These are phyloP conservation scores for Cardamine resedifolia DNA, from an alignment of 345 rosid species.

Conservation along the genomic window DNA sequence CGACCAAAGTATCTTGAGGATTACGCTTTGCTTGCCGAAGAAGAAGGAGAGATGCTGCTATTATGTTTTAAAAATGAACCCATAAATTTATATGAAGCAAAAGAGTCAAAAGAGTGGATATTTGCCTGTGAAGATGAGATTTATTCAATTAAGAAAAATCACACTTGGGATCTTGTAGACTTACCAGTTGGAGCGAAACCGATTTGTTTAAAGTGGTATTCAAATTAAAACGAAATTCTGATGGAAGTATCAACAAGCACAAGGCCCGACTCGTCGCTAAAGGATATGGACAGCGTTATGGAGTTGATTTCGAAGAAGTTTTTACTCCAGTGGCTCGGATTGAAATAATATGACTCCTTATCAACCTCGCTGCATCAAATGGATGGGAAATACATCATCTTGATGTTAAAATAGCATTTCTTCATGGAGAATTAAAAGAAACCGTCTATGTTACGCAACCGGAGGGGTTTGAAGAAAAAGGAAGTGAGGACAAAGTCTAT, in stretches of 20 bases:
- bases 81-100: too few species aligned
- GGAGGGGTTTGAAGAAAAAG: too few species aligned
- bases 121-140: too few species aligned
- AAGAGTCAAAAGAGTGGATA: too few species aligned
- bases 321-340: background rate
- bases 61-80: too few species aligned
- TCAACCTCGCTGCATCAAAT: background rate
- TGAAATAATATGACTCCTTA: background rate
- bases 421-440: too few species aligned
- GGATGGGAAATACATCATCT: background rate
- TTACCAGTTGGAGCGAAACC: background rate
- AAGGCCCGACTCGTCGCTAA: background rate
- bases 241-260: background rate
- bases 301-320: background rate
- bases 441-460: too few species aligned
- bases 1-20: too few species aligned
- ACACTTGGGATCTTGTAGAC: accelerated
- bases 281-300: background rate
- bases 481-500: too few species aligned
- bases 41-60: too few species aligned
- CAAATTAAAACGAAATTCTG: background rate
- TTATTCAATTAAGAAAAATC: accelerated
- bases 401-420: background rate
- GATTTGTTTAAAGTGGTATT: background rate
- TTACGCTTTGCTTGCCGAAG: too few species aligned